Percentiles rank a stretch among this genome's conserved stretches.
Conservation (phyloP, 129 eudicot species). For the Flaveria bidentis region DNA sequence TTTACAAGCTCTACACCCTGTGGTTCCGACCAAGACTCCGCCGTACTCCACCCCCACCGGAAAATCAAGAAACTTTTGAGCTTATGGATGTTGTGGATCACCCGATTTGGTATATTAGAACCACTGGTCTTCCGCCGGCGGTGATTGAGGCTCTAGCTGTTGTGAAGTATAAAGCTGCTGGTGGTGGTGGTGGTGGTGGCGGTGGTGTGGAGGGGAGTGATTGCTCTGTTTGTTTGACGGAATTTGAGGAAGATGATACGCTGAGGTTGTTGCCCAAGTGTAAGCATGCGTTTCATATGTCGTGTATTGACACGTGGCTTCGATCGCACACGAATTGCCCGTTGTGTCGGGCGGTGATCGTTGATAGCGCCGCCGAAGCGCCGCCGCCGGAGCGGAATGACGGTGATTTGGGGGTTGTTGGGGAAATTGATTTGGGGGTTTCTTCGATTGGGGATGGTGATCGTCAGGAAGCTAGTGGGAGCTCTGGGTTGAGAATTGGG, state of each 20-base stretch:
- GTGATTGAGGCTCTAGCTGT: constrained; percentile 46
- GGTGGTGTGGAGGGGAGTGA: constrained; percentile 45
- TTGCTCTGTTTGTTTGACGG: constrained; percentile 65
- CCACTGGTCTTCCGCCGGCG: constrained; percentile 54
- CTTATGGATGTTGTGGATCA: constrained; percentile 38
- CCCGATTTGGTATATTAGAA: constrained; percentile 57
- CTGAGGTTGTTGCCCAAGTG: constrained; percentile 58
- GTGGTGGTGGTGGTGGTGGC: constrained; percentile 19
- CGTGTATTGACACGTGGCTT: constrained; percentile 76
- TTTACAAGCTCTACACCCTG: constrained; percentile 30
- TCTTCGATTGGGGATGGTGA: not conserved
- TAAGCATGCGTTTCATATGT: constrained; percentile 64
- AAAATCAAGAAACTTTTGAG: constrained; percentile 17
- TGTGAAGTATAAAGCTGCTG: constrained; percentile 40
- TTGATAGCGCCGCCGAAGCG: not conserved
- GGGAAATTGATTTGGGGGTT: constrained; percentile 27
- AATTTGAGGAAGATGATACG: constrained; percentile 56
- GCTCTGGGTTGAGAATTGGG: constrained; percentile 38
- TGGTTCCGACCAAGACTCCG: constrained; percentile 24
- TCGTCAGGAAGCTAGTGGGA: constrained; percentile 26
- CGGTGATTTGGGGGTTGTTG: constrained; percentile 9
- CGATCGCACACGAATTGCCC: constrained; percentile 66
- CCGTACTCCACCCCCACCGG: not conserved
- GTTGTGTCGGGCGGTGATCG: constrained; percentile 52
- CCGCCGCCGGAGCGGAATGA: constrained; percentile 4